Percentiles rank a stretch among this genome's conserved stretches.
Evolutionary conservation across 805 yeast species (phyloP).

Genomic region (Danielia reshetovae): DNA sequence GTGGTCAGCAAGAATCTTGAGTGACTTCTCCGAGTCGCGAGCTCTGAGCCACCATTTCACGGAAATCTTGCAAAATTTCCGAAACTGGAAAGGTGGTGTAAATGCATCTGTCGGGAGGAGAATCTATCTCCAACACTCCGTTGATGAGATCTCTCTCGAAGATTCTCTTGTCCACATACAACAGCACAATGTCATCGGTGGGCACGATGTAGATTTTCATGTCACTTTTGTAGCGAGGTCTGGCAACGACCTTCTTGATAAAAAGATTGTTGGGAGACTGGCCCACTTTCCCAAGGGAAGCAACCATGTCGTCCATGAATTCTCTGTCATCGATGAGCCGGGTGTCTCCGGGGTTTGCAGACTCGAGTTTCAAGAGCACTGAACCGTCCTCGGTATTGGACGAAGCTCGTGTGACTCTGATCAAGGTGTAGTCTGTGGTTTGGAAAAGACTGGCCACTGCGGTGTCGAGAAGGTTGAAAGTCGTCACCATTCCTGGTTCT

Average conservation of each 20-base stretch:
- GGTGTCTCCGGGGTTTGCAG: constrained; percentile 51
- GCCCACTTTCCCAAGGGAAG: constrained; percentile 37
- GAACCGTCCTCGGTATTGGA: constrained; percentile 50
- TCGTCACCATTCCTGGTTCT: constrained; percentile 19
- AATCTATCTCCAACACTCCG: constrained; percentile 41
- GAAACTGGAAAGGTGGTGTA: constrained; percentile 14
- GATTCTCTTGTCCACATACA: constrained; percentile 49
- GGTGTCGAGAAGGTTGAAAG: constrained; percentile 42
- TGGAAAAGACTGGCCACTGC: constrained; percentile 45
- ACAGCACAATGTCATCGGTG: constrained; percentile 26
- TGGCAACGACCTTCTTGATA: constrained; percentile 53
- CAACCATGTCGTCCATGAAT: constrained; percentile 32
- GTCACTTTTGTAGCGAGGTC: constrained; percentile 59
- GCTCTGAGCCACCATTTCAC: constrained; percentile 8
- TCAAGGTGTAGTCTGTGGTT: constrained; percentile 38
- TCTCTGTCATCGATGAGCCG: constrained; percentile 49
- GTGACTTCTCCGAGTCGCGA: not conserved
- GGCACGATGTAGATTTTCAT: constrained; percentile 62
- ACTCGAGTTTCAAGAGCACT: constrained; percentile 49
- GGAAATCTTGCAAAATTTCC: constrained; percentile 8
- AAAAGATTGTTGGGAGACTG: constrained; percentile 47
- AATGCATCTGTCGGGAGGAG: constrained; percentile 13
- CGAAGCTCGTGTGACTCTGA: constrained; percentile 54
- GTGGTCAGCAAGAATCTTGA: not conserved
- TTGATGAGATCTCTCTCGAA: constrained; percentile 49